Conservation (phyloP, 768 basidiomycete genomes). For the Basidioascus undulatus region DNA sequence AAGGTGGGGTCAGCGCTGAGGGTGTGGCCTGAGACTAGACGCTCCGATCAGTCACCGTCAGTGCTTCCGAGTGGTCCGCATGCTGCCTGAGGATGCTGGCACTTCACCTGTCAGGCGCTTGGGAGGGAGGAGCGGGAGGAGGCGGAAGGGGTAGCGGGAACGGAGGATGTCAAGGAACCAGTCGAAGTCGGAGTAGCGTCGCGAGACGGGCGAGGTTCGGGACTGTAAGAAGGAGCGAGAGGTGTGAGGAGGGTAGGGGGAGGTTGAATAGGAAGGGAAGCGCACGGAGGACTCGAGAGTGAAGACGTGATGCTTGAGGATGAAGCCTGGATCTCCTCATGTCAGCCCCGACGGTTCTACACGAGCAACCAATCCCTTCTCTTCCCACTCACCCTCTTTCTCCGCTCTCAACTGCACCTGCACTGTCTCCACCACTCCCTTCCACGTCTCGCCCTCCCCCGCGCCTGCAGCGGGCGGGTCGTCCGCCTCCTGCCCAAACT, state of each 20-base stretch:
- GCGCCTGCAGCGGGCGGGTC: conserved; percentile 2
- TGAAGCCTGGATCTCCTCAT: conserved; percentile 74
- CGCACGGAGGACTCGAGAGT: conserved; percentile 1
- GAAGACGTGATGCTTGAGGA: conserved; percentile 39
- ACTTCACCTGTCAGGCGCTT: conserved; percentile 31
- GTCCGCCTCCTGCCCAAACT: conserved; percentile 18
- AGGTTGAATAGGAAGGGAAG: conserved; percentile 1
- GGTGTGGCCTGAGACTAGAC: conserved; percentile 3
- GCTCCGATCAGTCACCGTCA: background rate
- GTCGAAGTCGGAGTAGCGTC: conserved; percentile 82
- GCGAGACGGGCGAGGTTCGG: conserved; percentile 41
- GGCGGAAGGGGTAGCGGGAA: conserved; percentile 76
- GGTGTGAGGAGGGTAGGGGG: background rate
- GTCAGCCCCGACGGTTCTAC: no score
- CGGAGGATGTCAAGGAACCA: conserved; percentile 69
- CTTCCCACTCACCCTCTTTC: conserved; percentile 43
- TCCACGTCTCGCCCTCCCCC: conserved; percentile 1
- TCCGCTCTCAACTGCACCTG: conserved; percentile 55
- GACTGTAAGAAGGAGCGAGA: conserved; percentile 17
- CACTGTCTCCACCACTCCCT: conserved; percentile 15
- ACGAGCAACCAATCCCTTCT: no score
- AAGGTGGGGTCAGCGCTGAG: conserved; percentile 60
- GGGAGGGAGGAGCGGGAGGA: conserved; percentile 67
- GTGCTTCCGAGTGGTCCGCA: background rate
- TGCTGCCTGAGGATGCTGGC: no score